Evolutionary conservation across 78 protist genomes (phyloP).

Genomic region (Polysphondylium violaceum): DNA sequence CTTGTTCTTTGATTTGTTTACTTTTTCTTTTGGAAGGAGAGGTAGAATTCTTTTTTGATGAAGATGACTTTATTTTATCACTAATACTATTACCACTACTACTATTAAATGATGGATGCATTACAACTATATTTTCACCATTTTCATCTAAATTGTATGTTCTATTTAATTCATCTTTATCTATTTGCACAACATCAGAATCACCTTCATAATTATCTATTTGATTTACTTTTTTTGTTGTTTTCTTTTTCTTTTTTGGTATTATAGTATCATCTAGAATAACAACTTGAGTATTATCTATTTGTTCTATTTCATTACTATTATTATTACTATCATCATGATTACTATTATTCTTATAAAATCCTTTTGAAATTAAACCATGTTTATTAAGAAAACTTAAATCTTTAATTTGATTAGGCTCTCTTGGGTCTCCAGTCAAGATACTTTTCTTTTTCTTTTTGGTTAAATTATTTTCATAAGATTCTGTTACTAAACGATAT

Average conservation of each 20-base stretch:
- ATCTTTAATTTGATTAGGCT: neutral
- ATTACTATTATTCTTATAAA: neutral
- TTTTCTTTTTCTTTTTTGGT: neutral
- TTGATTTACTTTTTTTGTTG: too few species aligned
- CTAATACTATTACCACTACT: too few species aligned
- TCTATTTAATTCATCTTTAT: neutral
- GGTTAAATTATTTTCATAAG: too few species aligned
- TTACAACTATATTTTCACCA: slow-evolving; percentile 34
- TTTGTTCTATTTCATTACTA: neutral
- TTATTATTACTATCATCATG: neutral
- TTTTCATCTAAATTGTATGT: slow-evolving; percentile 21
- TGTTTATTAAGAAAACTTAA: slow-evolving; percentile 2
- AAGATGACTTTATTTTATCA: too few species aligned
- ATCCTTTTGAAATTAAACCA: slow-evolving; percentile 2
- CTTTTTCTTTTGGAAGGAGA: neutral
- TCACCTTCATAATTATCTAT: neutral
- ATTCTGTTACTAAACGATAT: too few species aligned
- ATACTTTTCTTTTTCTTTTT: slow-evolving; percentile 13
- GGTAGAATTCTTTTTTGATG: too few species aligned
- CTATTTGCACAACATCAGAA: neutral
- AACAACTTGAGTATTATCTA: neutral
- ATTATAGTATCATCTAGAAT: neutral
- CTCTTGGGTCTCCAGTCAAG: slow-evolving; percentile 16
- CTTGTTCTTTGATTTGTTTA: neutral
- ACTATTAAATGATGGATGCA: slow-evolving; percentile 18